Conservation (phyloP, 495 filamentous ascomycete species). For the Penicillium diatomitis region DNA sequence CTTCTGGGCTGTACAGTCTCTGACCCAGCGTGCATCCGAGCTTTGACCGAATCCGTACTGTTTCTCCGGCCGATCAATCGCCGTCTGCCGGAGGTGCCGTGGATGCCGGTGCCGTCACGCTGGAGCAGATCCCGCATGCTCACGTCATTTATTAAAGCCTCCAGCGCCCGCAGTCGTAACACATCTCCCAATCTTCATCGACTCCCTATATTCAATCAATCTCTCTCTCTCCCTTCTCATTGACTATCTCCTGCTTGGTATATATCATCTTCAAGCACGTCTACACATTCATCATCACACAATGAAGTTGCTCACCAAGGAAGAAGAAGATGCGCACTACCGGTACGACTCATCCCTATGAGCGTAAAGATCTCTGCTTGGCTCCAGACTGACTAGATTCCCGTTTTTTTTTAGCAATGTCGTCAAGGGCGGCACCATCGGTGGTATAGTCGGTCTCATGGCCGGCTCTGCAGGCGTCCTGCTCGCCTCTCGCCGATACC, state of each 20-base stretch:
- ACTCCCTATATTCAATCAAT: neutral
- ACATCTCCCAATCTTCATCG: too few relatives aligned
- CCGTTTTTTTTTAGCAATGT: conserved; percentile 44
- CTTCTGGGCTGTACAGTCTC: neutral
- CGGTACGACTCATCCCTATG: conserved; percentile 28
- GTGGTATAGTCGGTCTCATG: conserved; percentile 55
- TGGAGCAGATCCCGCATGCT: conserved; percentile 17
- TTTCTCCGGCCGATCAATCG: conserved; percentile 11
- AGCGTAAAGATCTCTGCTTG: neutral
- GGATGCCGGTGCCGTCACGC: neutral
- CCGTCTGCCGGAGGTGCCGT: neutral
- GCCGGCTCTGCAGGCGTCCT: conserved; percentile 56
- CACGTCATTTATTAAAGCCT: conserved; percentile 16
- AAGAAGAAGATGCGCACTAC: conserved; percentile 71
- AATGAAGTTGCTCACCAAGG: conserved; percentile 88
- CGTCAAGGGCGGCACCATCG: conserved; percentile 66
- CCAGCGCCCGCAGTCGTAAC: conserved; percentile 20
- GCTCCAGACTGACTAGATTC: conserved; percentile 12
- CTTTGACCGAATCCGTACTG: conserved; percentile 9
- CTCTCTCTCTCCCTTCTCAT: neutral
- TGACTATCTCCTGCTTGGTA: too few relatives aligned
- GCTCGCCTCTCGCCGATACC: conserved; percentile 52
- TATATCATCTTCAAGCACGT: conserved; percentile 3
- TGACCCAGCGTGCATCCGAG: neutral
- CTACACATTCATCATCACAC: conserved; percentile 27